These are phyloP conservation scores for Xerocomellus chrysenteron DNA, from an alignment of 768 basidiomycete species.

Conservation along the genomic window DNA sequence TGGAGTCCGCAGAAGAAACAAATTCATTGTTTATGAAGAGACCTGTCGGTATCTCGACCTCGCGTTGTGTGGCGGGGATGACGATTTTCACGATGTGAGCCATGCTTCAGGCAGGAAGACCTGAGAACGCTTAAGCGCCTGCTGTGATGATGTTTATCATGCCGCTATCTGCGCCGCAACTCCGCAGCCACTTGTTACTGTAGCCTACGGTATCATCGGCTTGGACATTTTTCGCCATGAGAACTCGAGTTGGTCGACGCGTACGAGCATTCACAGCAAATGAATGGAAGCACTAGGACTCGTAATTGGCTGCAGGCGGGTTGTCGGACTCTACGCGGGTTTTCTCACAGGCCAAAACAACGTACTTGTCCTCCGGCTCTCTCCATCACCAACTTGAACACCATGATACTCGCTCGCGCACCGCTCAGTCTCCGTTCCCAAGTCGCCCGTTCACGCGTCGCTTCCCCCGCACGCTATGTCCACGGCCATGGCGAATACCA, in stretches of 20 bases:
- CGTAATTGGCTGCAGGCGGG: background rate
- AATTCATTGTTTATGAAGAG: slow-evolving; percentile 93
- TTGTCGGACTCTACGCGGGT: background rate
- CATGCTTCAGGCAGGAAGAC: slow-evolving; percentile 40
- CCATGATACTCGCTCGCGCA: slow-evolving; percentile 44
- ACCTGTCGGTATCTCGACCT: slow-evolving; percentile 70
- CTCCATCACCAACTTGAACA: slow-evolving; percentile 11
- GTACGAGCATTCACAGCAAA: background rate
- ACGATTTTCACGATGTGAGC: slow-evolving; percentile 40
- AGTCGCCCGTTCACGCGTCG: slow-evolving; percentile 27
- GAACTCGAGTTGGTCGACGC: background rate
- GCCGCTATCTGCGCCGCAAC: slow-evolving; percentile 10
- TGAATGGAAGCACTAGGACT: background rate
- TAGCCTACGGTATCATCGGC: background rate
- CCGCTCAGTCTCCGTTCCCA: slow-evolving; percentile 44
- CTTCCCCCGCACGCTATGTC: slow-evolving; percentile 40
- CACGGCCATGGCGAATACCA: slow-evolving; percentile 54
- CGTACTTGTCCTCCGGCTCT: slow-evolving; percentile 3
- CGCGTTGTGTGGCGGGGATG: slow-evolving; percentile 44
- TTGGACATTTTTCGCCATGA: background rate
- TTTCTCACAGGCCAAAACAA: slow-evolving; percentile 20
- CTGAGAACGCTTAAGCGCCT: background rate
- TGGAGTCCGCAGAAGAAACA: slow-evolving; percentile 69
- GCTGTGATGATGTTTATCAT: slow-evolving; percentile 8
- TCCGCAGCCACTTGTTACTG: background rate